Evolutionary conservation across 2,329 filamentous ascomycete genomes (phyloP), one percentile per base, ranked within the genome.

Genomic region (Reticulascus tulasneorum): DNA sequence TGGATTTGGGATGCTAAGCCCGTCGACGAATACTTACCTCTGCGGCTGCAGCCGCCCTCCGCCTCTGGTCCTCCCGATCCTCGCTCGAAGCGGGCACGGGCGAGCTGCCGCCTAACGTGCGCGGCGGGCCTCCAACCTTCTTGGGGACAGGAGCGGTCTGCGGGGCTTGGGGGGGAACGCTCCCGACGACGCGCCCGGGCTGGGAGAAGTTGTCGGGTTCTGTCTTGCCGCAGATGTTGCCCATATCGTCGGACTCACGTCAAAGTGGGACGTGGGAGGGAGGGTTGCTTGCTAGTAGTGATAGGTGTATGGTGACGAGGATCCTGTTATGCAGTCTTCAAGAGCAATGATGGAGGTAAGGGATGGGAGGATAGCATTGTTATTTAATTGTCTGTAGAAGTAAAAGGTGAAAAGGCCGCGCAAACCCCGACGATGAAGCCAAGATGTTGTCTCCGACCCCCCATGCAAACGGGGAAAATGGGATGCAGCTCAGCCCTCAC

Each of bases 161-260:
- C 44, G 53, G 67, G 47, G 56, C 70, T 44, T 65, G 59, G 60
- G 53, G 69, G 25, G 67, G 66, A 6, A 71, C 67, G 23, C 79
- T 70, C 47, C 79, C 83, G 36, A 94, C 71, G 23, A 79, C 75
- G 35, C 86, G 84, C 41, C 87, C 88, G 31, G 84, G 82, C 35
- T 77, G 76, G 34, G 77, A 64, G 66, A 89, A 93, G 59, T 77
- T 70, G 50, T 86, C 79, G 50, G 85, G 79, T 45, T 76, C 65
- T 21, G 77, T 60, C 60, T 87, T 89, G 57, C 87, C 86, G 68
- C 86, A 95, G 63, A 88, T 74, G 59, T 88, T 91, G 41, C 90
- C 90, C 90, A 96, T 95, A 47, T 40, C 60, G 40, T 21, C 37
- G 26, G 34, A n/a, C n/a, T n/a, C n/a, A n/a, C n/a, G 35, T 33